Evolutionary conservation across 768 basidiomycete genomes (phyloP), one percentile per base, ranked within the genome.

Genomic region (Suillus placidus): DNA sequence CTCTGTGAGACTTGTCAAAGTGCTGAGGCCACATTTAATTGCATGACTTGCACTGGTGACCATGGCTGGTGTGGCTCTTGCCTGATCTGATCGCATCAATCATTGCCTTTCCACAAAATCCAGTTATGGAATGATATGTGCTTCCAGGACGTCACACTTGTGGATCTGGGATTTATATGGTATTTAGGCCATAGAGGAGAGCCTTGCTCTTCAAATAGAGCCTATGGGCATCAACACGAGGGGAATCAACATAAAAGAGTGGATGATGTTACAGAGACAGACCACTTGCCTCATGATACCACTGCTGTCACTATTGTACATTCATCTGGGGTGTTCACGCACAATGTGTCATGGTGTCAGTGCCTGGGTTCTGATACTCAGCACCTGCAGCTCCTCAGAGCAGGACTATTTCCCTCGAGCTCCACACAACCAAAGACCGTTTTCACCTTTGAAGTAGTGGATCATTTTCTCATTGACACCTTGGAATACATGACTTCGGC

Each of bases 141-240:
- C 49, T 74, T 68, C 20, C 32, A 63, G 1, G 26, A 47, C 1
- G 67, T 34, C 6, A 63, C 63, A 8, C 66, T 76, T 0, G 69
- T 69, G 67, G 58, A 70, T 12, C 62, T 68, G 3, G 74, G 74
- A 0, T 23, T 69, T 1, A 67, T 67, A 7, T 47, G 71, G 5
- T 68, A 69, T 40, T 23, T 70, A 0, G 73, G 75, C 1, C 76
- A 77, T 42, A 37, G 66, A 2, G 72, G 72, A 2, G 2, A 49
- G 2, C 52, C 61, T 0, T 74, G 73, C 54, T 73, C 71, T 34
- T 51, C 1, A n/a, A 1, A 47, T 47, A n/a, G n/a, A n/a, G n/a
- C n/a, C n/a, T n/a, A n/a, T n/a, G n/a, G n/a, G n/a, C n/a, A n/a
- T n/a, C n/a, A n/a, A n/a, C n/a, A n/a, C n/a, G n/a, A n/a, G n/a